Conservation (phyloP, 2,329 filamentous ascomycete species). For the Arthrobotrys musiformis region DNA sequence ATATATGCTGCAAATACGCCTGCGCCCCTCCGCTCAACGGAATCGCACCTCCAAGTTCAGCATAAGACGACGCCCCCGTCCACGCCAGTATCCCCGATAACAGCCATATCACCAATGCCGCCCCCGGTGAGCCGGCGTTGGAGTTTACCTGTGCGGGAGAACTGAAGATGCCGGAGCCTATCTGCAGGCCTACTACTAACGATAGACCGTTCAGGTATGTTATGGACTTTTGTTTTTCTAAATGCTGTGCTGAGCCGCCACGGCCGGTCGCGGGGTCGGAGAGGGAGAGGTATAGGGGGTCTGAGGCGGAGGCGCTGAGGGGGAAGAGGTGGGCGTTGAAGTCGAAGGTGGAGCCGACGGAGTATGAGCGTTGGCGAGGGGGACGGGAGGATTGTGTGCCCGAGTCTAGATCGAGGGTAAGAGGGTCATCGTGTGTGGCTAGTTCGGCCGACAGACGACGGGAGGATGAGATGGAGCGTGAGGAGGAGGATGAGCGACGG, state of each 20-base stretch:
- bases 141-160: slow-evolving; percentile 91
- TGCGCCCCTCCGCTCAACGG: slow-evolving; percentile 94
- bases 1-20: slow-evolving; percentile 94
- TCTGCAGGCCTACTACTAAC: slow-evolving; percentile 89
- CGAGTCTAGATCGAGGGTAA: slow-evolving; percentile 65
- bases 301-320: slow-evolving; percentile 79
- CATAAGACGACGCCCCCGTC: slow-evolving; percentile 95
- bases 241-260: slow-evolving; percentile 67
- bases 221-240: slow-evolving; percentile 95
- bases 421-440: slow-evolving; percentile 79
- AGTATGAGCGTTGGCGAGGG: slow-evolving; percentile 76
- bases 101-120: slow-evolving; percentile 88
- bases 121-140: slow-evolving; percentile 90
- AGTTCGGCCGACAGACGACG: slow-evolving; percentile 79
- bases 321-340: slow-evolving; percentile 94
- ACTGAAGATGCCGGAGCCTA: slow-evolving; percentile 95
- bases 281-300: slow-evolving; percentile 83
- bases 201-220: slow-evolving; percentile 94
- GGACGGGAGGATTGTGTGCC: slow-evolving; percentile 59
- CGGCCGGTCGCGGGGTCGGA: slow-evolving; percentile 69
- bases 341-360: slow-evolving; percentile 91
- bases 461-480: slow-evolving; percentile 86
- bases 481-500: slow-evolving; percentile 77
- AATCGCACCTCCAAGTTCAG: slow-evolving; percentile 93
- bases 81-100: slow-evolving; percentile 92